Evolutionary conservation across 345 rosid genomes (phyloP).

Genomic region (Eucalyptus grandis): DNA sequence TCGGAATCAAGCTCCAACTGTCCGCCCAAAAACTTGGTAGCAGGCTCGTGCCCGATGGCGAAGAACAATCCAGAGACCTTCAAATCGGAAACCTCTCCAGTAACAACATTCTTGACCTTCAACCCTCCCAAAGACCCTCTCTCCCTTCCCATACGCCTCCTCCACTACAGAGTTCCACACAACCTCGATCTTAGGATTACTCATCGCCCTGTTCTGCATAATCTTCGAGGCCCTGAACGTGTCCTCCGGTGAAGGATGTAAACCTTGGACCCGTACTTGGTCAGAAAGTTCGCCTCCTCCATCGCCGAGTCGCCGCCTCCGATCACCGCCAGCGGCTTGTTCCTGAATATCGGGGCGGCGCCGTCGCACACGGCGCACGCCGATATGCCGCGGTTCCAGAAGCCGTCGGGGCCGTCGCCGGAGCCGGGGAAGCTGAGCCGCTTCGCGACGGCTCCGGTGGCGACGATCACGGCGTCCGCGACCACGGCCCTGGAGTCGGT

Average conservation of each 20-base stretch:
- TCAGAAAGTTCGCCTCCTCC: slow-evolving; percentile 91
- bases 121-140: slow-evolving; percentile 48
- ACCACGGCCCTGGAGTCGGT: slow-evolving; percentile 45
- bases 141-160: slow-evolving; percentile 65
- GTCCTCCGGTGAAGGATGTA: slow-evolving; percentile 81
- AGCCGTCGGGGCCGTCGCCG: slow-evolving; percentile 25
- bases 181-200: slow-evolving; percentile 75
- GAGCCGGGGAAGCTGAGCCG: slow-evolving; percentile 60
- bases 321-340: slow-evolving; percentile 72
- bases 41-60: slow-evolving; percentile 98
- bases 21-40: slow-evolving; percentile 81
- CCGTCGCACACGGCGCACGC: slow-evolving; percentile 99
- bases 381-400: slow-evolving; percentile 93
- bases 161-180: slow-evolving; percentile 66
- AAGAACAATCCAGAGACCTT: slow-evolving; percentile 81
- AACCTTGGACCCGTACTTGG: slow-evolving; percentile 80
- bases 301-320: slow-evolving; percentile 99
- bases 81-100: slow-evolving; percentile 57
- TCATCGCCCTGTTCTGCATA: slow-evolving; percentile 61
- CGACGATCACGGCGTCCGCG: slow-evolving; percentile 68
- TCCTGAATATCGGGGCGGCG: slow-evolving; percentile 85
- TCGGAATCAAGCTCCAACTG: slow-evolving; percentile 63
- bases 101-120: slow-evolving; percentile 64
- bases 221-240: slow-evolving; percentile 89
- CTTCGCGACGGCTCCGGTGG: slow-evolving; percentile 90